phyloP scores from a whole-genome alignment of 2,329 filamentous ascomycete species.

The Ambrosiella beaveri region DNA sequence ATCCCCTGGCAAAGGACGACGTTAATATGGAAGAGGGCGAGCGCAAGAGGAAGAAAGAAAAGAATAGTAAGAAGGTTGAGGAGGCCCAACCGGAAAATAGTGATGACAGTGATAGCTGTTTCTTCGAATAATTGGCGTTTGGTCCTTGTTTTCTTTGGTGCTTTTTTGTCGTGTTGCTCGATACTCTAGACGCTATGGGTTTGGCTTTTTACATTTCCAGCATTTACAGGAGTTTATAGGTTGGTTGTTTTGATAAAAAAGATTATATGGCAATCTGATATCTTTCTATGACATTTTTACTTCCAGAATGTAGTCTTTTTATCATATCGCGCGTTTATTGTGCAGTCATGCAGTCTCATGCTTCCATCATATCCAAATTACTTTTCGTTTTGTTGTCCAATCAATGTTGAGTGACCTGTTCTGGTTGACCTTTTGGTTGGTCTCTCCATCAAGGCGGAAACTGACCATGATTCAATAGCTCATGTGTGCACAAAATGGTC shows the following conservation, averaged over 20 bases:
- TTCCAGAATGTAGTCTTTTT: background rate
- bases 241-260: background rate
- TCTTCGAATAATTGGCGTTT: slow-evolving; percentile 30
- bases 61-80: slow-evolving; percentile 14
- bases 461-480: too few species aligned
- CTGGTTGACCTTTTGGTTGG: too few species aligned
- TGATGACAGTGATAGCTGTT: slow-evolving; percentile 37
- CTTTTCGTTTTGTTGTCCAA: too few species aligned
- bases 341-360: too few species aligned
- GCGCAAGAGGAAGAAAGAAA: slow-evolving; percentile 14
- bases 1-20: slow-evolving; percentile 13
- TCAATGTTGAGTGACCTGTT: too few species aligned
- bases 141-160: background rate
- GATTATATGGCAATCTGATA: background rate
- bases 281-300: background rate
- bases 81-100: slow-evolving; percentile 22
- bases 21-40: slow-evolving; percentile 15
- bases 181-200: background rate
- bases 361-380: too few species aligned
- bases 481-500: too few species aligned
- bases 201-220: background rate
- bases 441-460: too few species aligned
- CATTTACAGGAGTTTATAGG: slow-evolving; percentile 8
- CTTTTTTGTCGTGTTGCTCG: background rate
- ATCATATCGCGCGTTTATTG: too few species aligned